Base-by-base conservation (phyloP, 768 basidiomycete genomes). In the Hemileccinum impolitum region DNA sequence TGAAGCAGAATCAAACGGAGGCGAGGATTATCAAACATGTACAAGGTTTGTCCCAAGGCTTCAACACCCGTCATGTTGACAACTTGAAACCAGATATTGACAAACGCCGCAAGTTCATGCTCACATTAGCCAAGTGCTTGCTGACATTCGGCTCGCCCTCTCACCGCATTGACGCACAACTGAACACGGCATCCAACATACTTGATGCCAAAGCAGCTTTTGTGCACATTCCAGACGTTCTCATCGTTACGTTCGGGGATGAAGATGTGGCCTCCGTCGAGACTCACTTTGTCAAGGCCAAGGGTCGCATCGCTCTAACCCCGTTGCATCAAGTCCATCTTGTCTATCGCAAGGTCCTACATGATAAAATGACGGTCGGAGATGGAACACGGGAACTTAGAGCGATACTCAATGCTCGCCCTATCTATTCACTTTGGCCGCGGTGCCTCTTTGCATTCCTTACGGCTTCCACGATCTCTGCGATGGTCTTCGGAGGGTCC, bases 61-160 rank as follows among this genome's bases (percentile, higher is more conserved):
- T 39, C 9, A 14, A 12, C 34, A 14, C 11, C 30, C 39, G 39
- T 12, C 41, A 23, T 7, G 36, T 30, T 19, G 28, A 51, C 40
- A 40, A 42, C 48, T 31, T 19, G 50, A 28, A 47, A 30, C 14
- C 48, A 81, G 81, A 77, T 45, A 62, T 76, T 8, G 65, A 70
- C 26, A 72, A 69, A 39, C 75, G 81, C 43, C 74, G 77, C 48
- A 82, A 85, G 46, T 96, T 96, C 71, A 76, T 96, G 43, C 72
- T 94, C 58, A 85, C 85, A 62, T 78, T 96, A 21, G 90, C 91
- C 3, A 87, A 90, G 63, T 89, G 90, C 11, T 77, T 97, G 50
- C 80, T 97, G 64, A 77, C 84, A n/a, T 94, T 90, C 64, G 94
- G 94, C 17, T 89, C 93, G n/a, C 93, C 93, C 2, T 92, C 91